Base-by-base conservation (phyloP, 140 eudicot genomes). In the Artemisia princeps region DNA sequence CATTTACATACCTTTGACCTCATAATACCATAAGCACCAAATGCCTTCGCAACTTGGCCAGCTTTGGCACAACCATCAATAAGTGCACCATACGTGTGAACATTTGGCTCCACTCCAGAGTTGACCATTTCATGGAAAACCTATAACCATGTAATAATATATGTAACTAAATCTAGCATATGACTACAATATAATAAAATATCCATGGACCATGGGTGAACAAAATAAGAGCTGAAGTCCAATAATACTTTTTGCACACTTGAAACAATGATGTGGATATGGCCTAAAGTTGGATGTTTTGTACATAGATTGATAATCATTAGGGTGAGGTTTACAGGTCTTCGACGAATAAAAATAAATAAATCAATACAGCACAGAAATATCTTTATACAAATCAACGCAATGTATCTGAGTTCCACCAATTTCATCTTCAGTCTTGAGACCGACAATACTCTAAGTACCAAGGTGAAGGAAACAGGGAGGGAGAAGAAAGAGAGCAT, bases 1-100 rank as follows among this genome's bases (percentile, higher is more conserved):
- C 9, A 6, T 50, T 57, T 30, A 22, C 80, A 68, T 85, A 92
- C 99, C 95, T 92, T 92, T 65, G 99, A 88, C 79, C 95, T 86
- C 87, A 92, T 79, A 66, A 92, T 88, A 58, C 99, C 99, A 75
- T 92, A 92, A 19, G 96, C 99, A 75, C 99, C 99, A 84, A 92
- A 92, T n/a, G 99, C 99, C 82, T 92, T 92, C 19, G 95, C 99
- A 59, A 92, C 86, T 81, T 88, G 96, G 57, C 99, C 96, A 65
- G 95, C 95, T 84, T 84, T 92, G 51, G 95, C 99, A 77, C 99
- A 92, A 69, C 99, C 99, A 64, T 88, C 99, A 70, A 92, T 92
- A 75, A 92, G 99, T 67, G 96, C 96, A 75, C 99, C 95, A 72
- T 88, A 92, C 58, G 99, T 92, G 80, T 88, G 89, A 70, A 84